These are phyloP conservation scores for Stagonosporopsis vannaccii DNA, from an alignment of 2,329 filamentous ascomycete species.

Conservation along the genomic window DNA sequence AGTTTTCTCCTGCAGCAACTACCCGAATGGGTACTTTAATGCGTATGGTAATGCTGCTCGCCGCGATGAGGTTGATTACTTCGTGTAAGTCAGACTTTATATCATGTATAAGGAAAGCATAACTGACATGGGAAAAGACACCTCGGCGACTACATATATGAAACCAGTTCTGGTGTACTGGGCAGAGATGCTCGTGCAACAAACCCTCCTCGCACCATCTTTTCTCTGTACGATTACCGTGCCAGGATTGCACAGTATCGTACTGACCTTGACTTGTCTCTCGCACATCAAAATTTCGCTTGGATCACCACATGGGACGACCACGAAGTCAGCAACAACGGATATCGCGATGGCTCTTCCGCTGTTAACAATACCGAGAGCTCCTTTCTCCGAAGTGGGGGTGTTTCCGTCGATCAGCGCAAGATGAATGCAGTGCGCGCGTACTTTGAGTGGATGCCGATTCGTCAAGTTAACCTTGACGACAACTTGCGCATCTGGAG, in stretches of 20 bases:
- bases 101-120: neutral
- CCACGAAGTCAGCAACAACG: conserved; percentile 52
- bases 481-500: conserved; percentile 51
- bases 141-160: conserved; percentile 56
- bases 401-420: conserved; percentile 52
- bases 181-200: conserved; percentile 16
- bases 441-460: conserved; percentile 56
- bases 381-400: conserved; percentile 50
- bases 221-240: conserved; percentile 55
- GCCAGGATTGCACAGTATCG: conserved; percentile 51
- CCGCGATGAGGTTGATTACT: conserved; percentile 53
- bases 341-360: conserved; percentile 50
- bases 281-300: conserved; percentile 50
- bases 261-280: conserved; percentile 50
- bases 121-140: conserved; percentile 23
- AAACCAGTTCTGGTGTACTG: conserved; percentile 23
- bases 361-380: conserved; percentile 55
- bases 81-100: conserved; percentile 22
- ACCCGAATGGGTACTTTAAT: conserved; percentile 58
- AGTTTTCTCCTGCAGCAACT: conserved; percentile 72
- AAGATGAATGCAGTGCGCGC: conserved; percentile 58
- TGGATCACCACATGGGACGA: conserved; percentile 59
- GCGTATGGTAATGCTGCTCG: conserved; percentile 53
- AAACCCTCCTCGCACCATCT: conserved; percentile 32
- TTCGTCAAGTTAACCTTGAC: conserved; percentile 54